phyloP scores from a whole-genome alignment of 2,329 filamentous ascomycete species.

The Scedosporium minutisporum region DNA sequence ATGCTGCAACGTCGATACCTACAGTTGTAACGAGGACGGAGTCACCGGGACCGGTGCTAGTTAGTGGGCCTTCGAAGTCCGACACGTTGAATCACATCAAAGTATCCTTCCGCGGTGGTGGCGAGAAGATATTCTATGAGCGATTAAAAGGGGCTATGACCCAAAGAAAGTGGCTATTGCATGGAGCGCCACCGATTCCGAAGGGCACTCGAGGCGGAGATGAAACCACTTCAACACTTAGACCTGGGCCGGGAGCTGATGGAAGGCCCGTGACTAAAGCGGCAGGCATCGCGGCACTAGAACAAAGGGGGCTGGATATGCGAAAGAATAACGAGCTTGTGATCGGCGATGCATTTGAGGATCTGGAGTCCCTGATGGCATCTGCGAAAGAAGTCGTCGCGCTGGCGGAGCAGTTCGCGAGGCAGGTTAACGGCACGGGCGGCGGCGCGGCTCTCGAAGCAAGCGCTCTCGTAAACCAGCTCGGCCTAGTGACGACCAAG shows the following conservation, averaged over 20 bases:
- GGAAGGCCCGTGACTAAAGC: slow-evolving; percentile 39
- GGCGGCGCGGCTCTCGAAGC: slow-evolving; percentile 59
- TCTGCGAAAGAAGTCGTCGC: slow-evolving; percentile 94
- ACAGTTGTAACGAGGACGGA: slow-evolving; percentile 42
- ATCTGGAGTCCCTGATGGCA: slow-evolving; percentile 92
- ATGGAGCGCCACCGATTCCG: slow-evolving; percentile 80
- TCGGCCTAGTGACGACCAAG: slow-evolving; percentile 87
- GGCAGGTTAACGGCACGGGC: slow-evolving; percentile 51
- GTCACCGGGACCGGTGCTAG: slow-evolving; percentile 68
- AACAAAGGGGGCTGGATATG: slow-evolving; percentile 73
- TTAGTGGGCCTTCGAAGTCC: slow-evolving; percentile 22
- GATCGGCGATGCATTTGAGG: slow-evolving; percentile 90
- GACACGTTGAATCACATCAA: slow-evolving; percentile 72
- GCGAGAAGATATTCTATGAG: slow-evolving; percentile 84
- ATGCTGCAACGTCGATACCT: slow-evolving; percentile 29
- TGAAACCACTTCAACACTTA: slow-evolving; percentile 18
- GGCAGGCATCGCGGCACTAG: slow-evolving; percentile 84
- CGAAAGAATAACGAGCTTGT: slow-evolving; percentile 88
- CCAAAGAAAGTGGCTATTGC: slow-evolving; percentile 91
- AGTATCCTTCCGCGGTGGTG: slow-evolving; percentile 80
- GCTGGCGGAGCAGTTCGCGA: slow-evolving; percentile 78
- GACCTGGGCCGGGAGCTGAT: slow-evolving; percentile 5
- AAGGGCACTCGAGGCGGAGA: slow-evolving; percentile 38
- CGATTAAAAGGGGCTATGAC: slow-evolving; percentile 78
- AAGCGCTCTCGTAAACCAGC: slow-evolving; percentile 58